A percentile compares a stretch with the other conserved stretches of the same genome.
phyloP scores from a whole-genome alignment of 2,329 filamentous ascomycete genomes.

The Nannizziopsis arthrosporioides region DNA sequence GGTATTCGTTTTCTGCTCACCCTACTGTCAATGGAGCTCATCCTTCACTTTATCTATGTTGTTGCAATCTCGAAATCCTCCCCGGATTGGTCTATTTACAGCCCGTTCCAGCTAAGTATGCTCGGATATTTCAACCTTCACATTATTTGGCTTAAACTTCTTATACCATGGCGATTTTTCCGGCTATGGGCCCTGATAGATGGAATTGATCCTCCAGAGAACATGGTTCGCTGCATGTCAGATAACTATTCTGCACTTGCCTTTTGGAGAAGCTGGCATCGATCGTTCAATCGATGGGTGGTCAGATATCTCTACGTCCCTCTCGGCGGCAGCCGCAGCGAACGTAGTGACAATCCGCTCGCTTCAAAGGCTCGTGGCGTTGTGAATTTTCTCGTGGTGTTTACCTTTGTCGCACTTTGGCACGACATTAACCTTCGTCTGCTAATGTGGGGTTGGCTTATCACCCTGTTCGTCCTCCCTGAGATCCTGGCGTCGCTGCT shows the following conservation, averaged over 20 bases:
- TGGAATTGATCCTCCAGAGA: constrained; percentile 88
- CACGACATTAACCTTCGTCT: constrained; percentile 88
- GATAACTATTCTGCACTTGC: constrained; percentile 83
- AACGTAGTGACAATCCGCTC: constrained; percentile 24
- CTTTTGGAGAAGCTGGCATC: constrained; percentile 96
- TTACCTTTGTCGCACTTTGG: constrained; percentile 96
- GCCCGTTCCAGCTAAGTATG: constrained; percentile 75
- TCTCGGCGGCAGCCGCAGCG: constrained; percentile 54
- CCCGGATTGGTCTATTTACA: constrained; percentile 72
- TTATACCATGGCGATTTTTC: constrained; percentile 97
- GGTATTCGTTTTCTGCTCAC: constrained; percentile 68
- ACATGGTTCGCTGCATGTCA: constrained; percentile 93
- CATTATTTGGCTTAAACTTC: constrained; percentile 93
- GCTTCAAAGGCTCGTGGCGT: constrained; percentile 48
- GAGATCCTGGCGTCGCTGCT: constrained; percentile 61
- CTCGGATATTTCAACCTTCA: constrained; percentile 93
- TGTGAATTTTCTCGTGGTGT: constrained; percentile 69
- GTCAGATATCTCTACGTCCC: constrained; percentile 90
- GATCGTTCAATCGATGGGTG: constrained; percentile 88
- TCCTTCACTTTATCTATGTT: constrained; percentile 86
- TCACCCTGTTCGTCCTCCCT: constrained; percentile 85
- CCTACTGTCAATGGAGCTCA: constrained; percentile 78
- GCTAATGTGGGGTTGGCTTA: constrained; percentile 92
- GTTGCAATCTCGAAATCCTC: constrained; percentile 76
- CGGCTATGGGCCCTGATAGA: constrained; percentile 89